phyloP scores from a whole-genome alignment of 2,329 filamentous ascomycete genomes.

The Fusarium nodosum region DNA sequence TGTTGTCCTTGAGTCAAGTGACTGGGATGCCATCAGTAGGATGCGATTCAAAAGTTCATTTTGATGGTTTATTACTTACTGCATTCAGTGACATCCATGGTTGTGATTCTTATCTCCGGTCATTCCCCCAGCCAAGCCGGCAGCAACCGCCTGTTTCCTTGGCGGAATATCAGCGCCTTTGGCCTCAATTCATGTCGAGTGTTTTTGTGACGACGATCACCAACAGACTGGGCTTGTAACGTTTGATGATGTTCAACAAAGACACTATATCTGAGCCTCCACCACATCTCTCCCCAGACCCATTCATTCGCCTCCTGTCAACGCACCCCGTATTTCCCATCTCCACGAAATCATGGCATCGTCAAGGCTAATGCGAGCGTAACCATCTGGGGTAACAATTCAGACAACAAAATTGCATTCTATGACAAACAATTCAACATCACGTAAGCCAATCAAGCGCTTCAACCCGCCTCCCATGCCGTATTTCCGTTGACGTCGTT shows the following conservation, averaged over 20 bases:
- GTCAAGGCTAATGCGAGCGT: slow-evolving; percentile 26
- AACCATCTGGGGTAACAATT: slow-evolving; percentile 26
- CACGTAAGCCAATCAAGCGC: slow-evolving; percentile 26
- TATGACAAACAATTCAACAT: neutral
- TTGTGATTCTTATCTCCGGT: slow-evolving; percentile 25
- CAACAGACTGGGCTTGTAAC: neutral
- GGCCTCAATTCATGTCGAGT: neutral
- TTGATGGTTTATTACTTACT: no score
- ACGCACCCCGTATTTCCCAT: slow-evolving; percentile 21
- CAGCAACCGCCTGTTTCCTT: slow-evolving; percentile 22
- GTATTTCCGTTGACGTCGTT: slow-evolving; percentile 18
- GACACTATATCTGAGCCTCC: neutral
- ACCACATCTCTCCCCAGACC: neutral
- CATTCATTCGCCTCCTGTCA: slow-evolving; percentile 13
- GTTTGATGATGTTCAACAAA: neutral
- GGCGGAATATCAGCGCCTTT: slow-evolving; percentile 6
- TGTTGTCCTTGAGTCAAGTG: neutral
- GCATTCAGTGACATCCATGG: neutral
- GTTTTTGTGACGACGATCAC: neutral
- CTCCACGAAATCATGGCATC: slow-evolving; percentile 10
- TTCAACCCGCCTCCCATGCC: neutral
- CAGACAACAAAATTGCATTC: neutral
- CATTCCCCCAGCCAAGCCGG: slow-evolving; percentile 36
- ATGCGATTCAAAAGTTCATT: slow-evolving; percentile 21
- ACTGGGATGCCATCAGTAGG: slow-evolving; percentile 5